Evolutionary conservation across 495 filamentous ascomycete species (phyloP).

Genomic region (Lasiosphaeria ovina): DNA sequence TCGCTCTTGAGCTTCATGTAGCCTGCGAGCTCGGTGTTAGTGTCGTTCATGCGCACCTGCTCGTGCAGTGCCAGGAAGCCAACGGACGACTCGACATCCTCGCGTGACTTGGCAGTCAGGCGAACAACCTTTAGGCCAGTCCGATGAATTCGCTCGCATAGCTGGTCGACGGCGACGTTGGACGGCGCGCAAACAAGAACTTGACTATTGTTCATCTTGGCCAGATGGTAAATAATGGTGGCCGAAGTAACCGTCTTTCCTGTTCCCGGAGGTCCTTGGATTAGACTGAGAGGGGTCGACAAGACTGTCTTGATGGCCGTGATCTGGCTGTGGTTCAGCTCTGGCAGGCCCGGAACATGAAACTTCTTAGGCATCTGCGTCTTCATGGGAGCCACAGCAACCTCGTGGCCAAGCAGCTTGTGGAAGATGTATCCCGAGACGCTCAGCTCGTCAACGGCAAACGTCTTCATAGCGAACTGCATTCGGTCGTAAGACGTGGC

Average conservation of each 20-base stretch:
- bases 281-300: slow-evolving; percentile 88
- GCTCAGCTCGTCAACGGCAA: slow-evolving; percentile 96
- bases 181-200: slow-evolving; percentile 96
- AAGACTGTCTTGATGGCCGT: slow-evolving; percentile 95
- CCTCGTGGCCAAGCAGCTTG: slow-evolving; percentile 92
- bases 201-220: slow-evolving; percentile 91
- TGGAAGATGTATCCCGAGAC: slow-evolving; percentile 99
- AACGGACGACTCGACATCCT: slow-evolving; percentile 97
- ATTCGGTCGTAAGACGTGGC: slow-evolving; percentile 98
- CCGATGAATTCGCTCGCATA: slow-evolving; percentile 94
- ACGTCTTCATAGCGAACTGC: slow-evolving; percentile 99
- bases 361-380: slow-evolving; percentile 95
- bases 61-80: slow-evolving; percentile 93
- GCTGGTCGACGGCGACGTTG: slow-evolving; percentile 97
- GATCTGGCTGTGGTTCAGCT: slow-evolving; percentile 94
- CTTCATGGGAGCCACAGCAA: slow-evolving; percentile 94
- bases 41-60: slow-evolving; percentile 96
- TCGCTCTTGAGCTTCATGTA: slow-evolving; percentile 89
- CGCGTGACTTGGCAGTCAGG: slow-evolving; percentile 94
- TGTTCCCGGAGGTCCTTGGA: slow-evolving; percentile 95
- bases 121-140: slow-evolving; percentile 97
- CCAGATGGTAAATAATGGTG: slow-evolving; percentile 96
- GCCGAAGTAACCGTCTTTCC: slow-evolving; percentile 99
- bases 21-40: slow-evolving; percentile 88
- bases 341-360: slow-evolving; percentile 90